Conservation (phyloP, 805 yeast species). For the Ogataea polymorpha region DNA sequence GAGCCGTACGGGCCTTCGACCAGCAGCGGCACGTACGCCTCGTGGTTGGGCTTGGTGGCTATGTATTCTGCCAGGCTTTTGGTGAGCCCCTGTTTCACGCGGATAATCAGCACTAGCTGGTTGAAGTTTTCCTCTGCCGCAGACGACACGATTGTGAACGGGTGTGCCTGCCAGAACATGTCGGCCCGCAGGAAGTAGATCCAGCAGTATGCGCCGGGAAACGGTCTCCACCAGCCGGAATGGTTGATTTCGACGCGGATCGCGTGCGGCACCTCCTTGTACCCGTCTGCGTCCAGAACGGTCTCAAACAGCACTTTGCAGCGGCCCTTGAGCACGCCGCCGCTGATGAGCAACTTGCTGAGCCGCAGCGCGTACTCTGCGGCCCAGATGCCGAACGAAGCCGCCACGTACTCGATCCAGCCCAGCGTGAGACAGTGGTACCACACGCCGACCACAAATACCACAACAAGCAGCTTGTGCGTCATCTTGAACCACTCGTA, state of each 20-base stretch:
- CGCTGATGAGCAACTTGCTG: constrained; percentile 53
- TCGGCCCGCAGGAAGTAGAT: constrained; percentile 44
- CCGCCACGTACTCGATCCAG: constrained; percentile 50
- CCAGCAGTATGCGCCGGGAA: constrained; percentile 64
- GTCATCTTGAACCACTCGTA: constrained; percentile 46
- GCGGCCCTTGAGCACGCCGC: constrained; percentile 52
- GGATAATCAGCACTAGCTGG: constrained; percentile 40
- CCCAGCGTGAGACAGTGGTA: constrained; percentile 46
- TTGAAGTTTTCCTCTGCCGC: constrained; percentile 41
- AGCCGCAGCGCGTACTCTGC: constrained; percentile 61
- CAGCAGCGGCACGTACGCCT: constrained; percentile 38
- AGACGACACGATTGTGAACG: constrained; percentile 53
- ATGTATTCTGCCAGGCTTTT: constrained; percentile 35
- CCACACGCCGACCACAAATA: constrained; percentile 45
- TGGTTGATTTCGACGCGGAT: constrained; percentile 48
- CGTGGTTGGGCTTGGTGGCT: constrained; percentile 32
- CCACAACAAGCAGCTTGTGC: constrained; percentile 40
- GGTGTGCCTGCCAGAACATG: constrained; percentile 66
- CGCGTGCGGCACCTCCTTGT: constrained; percentile 33
- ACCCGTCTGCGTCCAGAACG: constrained; percentile 2
- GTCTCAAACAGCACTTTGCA: constrained; percentile 33
- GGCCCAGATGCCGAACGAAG: constrained; percentile 64
- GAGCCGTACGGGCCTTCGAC: constrained; percentile 66
- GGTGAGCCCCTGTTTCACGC: constrained; percentile 55
- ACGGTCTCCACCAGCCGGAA: constrained; percentile 52